Conservation (phyloP, 192 early-diverging fungal species). For the Mortierella alpina region DNA sequence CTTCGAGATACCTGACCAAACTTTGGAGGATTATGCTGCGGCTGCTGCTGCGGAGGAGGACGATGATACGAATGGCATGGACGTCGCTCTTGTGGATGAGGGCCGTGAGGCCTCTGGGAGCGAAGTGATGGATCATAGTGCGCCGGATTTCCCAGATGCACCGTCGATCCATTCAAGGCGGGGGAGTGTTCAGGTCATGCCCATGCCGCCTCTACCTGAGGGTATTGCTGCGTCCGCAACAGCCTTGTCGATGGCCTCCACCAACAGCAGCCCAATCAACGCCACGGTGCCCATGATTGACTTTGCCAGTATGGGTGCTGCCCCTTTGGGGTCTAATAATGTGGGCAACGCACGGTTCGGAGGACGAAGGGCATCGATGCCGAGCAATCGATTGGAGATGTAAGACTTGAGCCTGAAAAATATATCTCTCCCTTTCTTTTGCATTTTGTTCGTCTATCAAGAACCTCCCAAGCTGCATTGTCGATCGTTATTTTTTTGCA, state of each 20-base stretch:
- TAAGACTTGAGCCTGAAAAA: neutral
- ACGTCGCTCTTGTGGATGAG: conserved; percentile 33
- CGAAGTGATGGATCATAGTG: conserved; percentile 52
- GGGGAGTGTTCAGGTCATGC: conserved; percentile 27
- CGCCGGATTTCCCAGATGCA: conserved; percentile 34
- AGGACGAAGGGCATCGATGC: conserved; percentile 40
- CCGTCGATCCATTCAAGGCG: conserved; percentile 39
- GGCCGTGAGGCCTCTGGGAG: conserved; percentile 34
- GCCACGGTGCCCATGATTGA: too few relatives aligned
- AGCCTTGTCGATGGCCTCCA: too few relatives aligned
- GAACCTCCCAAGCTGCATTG: neutral
- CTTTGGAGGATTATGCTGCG: neutral
- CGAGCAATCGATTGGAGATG: conserved; percentile 49
- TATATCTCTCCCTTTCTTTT: neutral
- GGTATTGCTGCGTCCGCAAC: too few relatives aligned
- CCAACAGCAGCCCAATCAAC: too few relatives aligned
- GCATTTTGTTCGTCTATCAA: neutral
- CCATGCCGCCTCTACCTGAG: neutral
- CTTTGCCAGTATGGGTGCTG: neutral
- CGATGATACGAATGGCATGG: conserved; percentile 8
- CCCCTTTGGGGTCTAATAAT: neutral
- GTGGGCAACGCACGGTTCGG: conserved; percentile 16
- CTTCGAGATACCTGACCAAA: too few relatives aligned
- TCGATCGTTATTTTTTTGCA: too few relatives aligned
- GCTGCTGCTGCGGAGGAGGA: conserved; percentile 1